Base-by-base conservation (phyloP, 441 rosid genomes). In the Biscutella laevigata region DNA sequence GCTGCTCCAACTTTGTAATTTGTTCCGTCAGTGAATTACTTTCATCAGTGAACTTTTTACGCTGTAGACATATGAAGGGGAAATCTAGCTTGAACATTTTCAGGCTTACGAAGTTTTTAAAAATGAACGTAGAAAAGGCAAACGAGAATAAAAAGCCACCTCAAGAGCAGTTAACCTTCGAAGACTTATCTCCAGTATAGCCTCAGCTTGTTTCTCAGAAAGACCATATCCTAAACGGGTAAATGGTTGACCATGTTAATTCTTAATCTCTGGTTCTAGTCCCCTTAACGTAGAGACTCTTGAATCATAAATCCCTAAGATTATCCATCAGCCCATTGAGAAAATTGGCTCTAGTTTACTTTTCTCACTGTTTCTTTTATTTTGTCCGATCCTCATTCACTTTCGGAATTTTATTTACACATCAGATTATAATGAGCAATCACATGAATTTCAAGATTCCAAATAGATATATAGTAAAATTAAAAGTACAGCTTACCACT, bases 141-240 rank as follows among this genome's bases (percentile, higher is more conserved):
- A 22, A 29, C 1, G 20, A 60, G 53, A 8, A n/a, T 17, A 36
- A 54, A 47, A 25, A 44, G 27, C 48, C 58, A 88, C 96, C 98
- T 91, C 98, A 53, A 88, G 95, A 66, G 74, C 77, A 61, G 73
- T 79, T 50, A 91, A 76, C 56, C 96, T 72, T 74, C 95, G 69
- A 44, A 91, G 75, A 69, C 74, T 85, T 48, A 91, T 91, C 72
- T 82, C 95, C 67, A 91, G 68, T 59, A 91, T 67, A 46, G 96
- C 95, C 9, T 91, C 91, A 57, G 94, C 94, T 79, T 91, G 96
- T 62, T 84, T 88, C 59, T 74, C 91, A 50, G 96, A 91, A 37
- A 91, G 80, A 61, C 69, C 64, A 68, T 75, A 86, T 62, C 71
- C 94, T 91, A 77, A 60, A 67, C 49, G 30, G 39, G 62, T 11